phyloP scores from a whole-genome alignment of 805 yeast species.

The Jamesozyma gamospora region DNA sequence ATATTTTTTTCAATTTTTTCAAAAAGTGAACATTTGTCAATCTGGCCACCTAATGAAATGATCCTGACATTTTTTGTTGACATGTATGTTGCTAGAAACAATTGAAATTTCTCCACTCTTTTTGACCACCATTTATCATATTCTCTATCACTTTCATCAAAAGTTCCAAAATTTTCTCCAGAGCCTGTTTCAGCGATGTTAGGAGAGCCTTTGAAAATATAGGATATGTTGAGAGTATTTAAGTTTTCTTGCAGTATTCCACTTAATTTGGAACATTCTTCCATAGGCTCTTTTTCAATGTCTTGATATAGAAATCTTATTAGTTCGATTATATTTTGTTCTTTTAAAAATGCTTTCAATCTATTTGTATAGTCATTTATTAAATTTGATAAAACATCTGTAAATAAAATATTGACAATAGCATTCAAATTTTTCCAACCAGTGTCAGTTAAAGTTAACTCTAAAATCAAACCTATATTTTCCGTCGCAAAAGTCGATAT shows the following conservation, averaged over 20 bases:
- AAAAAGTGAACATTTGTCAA: conserved; percentile 2
- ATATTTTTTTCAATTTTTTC: background rate
- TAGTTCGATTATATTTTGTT: conserved; percentile 38
- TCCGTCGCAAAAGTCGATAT: conserved; percentile 31
- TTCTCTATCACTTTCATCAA: conserved; percentile 21
- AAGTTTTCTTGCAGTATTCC: conserved; percentile 35
- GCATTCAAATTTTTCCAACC: conserved; percentile 34
- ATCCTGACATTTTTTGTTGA: conserved; percentile 27
- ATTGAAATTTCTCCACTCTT: conserved; percentile 31
- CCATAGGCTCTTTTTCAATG: conserved; percentile 32
- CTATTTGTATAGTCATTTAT: conserved; percentile 8
- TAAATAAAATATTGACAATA: conserved; percentile 31
- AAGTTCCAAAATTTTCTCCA: conserved; percentile 6
- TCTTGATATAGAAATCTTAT: conserved; percentile 38
- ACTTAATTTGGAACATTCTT: conserved; percentile 36
- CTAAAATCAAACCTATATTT: conserved; percentile 38
- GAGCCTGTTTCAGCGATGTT: conserved; percentile 18
- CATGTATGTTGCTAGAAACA: conserved; percentile 27
- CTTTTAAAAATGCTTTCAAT: conserved; percentile 32
- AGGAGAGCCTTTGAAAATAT: conserved; percentile 36
- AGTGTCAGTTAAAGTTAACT: conserved; percentile 36
- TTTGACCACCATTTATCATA: conserved; percentile 36
- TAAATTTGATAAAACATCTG: conserved; percentile 11
- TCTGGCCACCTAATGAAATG: conserved; percentile 27
- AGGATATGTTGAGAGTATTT: conserved; percentile 24